Base-by-base conservation (phyloP, 208 protist genomes). In the Trypanosoma melophagium region DNA sequence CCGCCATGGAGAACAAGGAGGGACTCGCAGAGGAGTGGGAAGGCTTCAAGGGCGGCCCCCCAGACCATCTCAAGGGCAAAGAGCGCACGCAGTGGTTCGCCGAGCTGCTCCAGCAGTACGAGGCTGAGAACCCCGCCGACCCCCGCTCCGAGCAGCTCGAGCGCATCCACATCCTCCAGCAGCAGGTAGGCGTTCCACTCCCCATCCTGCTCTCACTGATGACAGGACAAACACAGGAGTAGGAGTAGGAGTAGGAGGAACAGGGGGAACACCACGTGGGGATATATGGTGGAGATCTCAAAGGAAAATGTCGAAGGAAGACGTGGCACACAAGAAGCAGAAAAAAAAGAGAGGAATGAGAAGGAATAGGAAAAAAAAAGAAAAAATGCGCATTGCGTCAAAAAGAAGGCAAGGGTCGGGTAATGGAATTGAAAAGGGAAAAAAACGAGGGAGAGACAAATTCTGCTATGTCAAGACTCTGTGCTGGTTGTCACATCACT, bases 101-200 rank as follows among this genome's bases (percentile, higher is more conserved):
- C 3, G 77, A 79, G 49, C 71, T 89, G 47, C 79, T 92, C 49
- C 60, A 89, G 59, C 73, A 85, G 60, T 51, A 74, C 45, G 60
- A 51, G 13, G 53, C 53, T 13, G 73, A 72, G 54, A 68, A 47
- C 60, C 25, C 77, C 2, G 63, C 80, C 53, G 77, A 78, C 45
- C 53, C 63, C 35, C 72, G 77, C 24, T 74, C 82, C 22, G 82
- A 92, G 72, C 66, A 81, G 13, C 88, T 92, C 76, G 87, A 95
- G 66, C 90, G 90, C 41, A 77, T 95, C 45, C 84, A 92, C 70
- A 72, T 84, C 35, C 76, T 93, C 28, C 86, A 93, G 75, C 83
- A 95, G 80, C 90, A 89, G 66, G 77, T 88, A 63, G 84, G 84
- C 38, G 79, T 95, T n/a, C 90, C 90, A 13, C 69, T 95, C n/a